These are phyloP conservation scores for Metschnikowia vanudenii DNA, from an alignment of 805 yeast genomes.

Conservation along the genomic window DNA sequence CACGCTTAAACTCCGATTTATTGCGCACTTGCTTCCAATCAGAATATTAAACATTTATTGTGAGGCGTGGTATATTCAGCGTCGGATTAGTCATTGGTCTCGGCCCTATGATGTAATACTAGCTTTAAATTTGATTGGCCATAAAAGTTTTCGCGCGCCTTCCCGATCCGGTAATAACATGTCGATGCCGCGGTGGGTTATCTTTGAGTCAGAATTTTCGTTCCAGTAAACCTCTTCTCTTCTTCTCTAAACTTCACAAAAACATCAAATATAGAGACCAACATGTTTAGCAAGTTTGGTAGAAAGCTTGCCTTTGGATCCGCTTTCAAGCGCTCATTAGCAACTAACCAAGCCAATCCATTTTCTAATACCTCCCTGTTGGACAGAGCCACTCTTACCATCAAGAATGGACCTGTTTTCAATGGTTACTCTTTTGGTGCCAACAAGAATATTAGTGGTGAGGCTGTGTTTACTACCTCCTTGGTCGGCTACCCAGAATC, in stretches of 20 bases:
- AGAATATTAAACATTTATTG: no score
- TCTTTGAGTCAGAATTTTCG: constrained; percentile 20
- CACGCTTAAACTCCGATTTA: no score
- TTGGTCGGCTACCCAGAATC: constrained; percentile 98
- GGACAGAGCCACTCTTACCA: constrained; percentile 85
- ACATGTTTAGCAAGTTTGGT: constrained; percentile 13
- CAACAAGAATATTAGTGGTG: constrained; percentile 87
- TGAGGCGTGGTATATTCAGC: neutral
- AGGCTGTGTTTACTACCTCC: constrained; percentile 96
- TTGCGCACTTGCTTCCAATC: no score
- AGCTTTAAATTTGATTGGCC: constrained; percentile 10
- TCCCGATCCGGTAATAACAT: constrained; percentile 20
- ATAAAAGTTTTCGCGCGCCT: constrained; percentile 9
- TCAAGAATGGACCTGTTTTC: constrained; percentile 90
- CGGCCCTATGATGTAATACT: constrained; percentile 4
- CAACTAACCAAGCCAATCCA: constrained; percentile 32
- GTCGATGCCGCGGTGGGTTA: constrained; percentile 27
- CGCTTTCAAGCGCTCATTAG: constrained; percentile 29
- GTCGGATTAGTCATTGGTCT: constrained; percentile 7
- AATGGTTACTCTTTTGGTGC: constrained; percentile 96
- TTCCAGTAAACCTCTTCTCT: neutral
- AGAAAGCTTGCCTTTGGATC: constrained; percentile 3
- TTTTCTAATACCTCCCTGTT: constrained; percentile 40
- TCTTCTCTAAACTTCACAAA: constrained; percentile 1
- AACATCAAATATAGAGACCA: neutral